phyloP scores from a whole-genome alignment of 192 early-diverging fungal species.

The Fimicolochytrium jonesii region DNA sequence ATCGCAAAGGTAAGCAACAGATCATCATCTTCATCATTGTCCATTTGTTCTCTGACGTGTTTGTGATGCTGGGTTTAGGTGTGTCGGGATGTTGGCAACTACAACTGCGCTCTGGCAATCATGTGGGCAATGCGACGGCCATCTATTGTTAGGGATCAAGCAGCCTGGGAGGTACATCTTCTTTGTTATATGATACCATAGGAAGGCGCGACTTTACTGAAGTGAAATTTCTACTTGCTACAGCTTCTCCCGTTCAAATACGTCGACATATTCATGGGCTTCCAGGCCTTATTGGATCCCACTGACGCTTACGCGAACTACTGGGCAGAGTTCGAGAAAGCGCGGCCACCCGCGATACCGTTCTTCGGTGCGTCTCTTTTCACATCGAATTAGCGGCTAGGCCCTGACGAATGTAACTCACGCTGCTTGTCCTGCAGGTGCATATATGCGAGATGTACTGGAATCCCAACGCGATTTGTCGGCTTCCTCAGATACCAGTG shows the following conservation, averaged over 20 bases:
- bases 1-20: slow-evolving; percentile 35
- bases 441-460: slow-evolving; percentile 50
- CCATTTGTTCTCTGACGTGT: no score
- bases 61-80: slow-evolving; percentile 1
- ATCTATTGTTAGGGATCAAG: slow-evolving; percentile 22
- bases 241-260: slow-evolving; percentile 38
- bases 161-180: slow-evolving; percentile 46
- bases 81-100: slow-evolving; percentile 44
- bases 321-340: slow-evolving; percentile 38
- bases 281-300: slow-evolving; percentile 39
- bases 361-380: slow-evolving; percentile 38
- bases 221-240: no score
- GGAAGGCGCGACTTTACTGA: not conserved
- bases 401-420: no score
- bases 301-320: slow-evolving; percentile 38
- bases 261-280: slow-evolving; percentile 35
- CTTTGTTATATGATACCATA: not conserved
- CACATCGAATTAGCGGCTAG: not conserved
- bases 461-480: slow-evolving; percentile 27
- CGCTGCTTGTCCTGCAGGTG: no score
- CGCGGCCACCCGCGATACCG: slow-evolving; percentile 43
- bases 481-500: not conserved
- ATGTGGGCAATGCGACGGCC: slow-evolving; percentile 40
- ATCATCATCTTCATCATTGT: no score
- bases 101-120: slow-evolving; percentile 42